Percentiles rank a stretch among this genome's conserved stretches.
Evolutionary conservation across 768 basidiomycete species (phyloP).

Genomic region (Coprinellus micaceus): DNA sequence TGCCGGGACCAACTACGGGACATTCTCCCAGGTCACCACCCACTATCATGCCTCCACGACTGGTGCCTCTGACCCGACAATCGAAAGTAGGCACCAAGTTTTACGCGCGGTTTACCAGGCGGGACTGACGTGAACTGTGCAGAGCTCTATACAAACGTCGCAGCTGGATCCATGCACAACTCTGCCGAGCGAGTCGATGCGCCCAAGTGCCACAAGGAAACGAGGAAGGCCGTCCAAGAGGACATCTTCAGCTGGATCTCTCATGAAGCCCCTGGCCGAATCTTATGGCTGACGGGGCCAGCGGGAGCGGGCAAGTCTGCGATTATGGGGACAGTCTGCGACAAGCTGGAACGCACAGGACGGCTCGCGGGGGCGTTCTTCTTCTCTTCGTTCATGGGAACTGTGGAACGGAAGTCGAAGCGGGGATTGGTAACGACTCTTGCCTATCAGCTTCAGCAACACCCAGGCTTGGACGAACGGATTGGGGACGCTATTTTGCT

Average conservation of each 20-base stretch:
- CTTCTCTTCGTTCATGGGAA: background rate
- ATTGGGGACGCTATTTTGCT: background rate
- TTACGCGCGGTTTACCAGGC: no score
- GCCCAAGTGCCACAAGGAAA: background rate
- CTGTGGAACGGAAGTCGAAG: background rate
- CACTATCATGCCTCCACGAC: no score
- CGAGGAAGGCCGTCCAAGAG: background rate
- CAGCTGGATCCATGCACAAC: background rate
- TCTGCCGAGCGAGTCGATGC: background rate
- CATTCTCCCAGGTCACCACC: no score
- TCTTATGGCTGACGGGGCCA: constrained; percentile 3
- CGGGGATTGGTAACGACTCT: background rate
- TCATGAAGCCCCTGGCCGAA: no score
- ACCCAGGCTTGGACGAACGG: background rate
- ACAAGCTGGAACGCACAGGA: background rate
- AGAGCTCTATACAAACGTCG: background rate
- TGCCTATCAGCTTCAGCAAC: background rate
- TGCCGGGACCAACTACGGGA: no score
- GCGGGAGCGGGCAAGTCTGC: constrained; percentile 7
- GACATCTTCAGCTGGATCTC: background rate
- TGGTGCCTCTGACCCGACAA: no score
- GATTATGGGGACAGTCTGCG: background rate
- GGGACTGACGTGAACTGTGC: no score
- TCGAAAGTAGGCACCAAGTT: no score
- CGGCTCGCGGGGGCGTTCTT: constrained; percentile 1